These are phyloP conservation scores for Melampsora americana DNA, from an alignment of 1,284 basidiomycete genomes.

Conservation along the genomic window DNA sequence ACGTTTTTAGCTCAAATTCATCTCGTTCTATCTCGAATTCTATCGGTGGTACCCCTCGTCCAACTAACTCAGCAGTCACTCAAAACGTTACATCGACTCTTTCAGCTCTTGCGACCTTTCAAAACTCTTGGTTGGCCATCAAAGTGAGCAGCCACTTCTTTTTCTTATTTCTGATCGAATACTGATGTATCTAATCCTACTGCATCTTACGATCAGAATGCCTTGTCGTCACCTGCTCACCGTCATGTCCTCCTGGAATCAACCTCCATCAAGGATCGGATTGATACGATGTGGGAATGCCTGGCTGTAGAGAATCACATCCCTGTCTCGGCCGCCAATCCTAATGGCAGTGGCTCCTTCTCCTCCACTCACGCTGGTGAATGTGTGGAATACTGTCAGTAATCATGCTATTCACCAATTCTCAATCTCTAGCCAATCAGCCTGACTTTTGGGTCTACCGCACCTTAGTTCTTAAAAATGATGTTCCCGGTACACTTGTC, in stretches of 20 bases:
- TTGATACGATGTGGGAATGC: constrained; percentile 38
- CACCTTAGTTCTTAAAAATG: constrained; percentile 49
- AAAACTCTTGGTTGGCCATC: constrained; percentile 31
- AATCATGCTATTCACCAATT: background rate
- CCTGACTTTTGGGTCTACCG: background rate
- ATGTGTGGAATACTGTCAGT: constrained; percentile 42
- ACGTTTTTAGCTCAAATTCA: background rate
- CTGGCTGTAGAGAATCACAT: constrained; percentile 22
- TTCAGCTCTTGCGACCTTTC: constrained; percentile 22
- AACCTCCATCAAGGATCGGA: constrained; percentile 36
- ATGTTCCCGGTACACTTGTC: constrained; percentile 49
- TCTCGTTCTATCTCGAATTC: background rate
- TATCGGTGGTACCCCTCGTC: background rate
- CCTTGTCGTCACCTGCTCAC: constrained; percentile 29
- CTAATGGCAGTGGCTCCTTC: background rate
- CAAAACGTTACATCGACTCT: background rate
- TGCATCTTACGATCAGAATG: constrained; percentile 14
- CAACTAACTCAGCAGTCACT: background rate
- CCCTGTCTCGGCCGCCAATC: constrained; percentile 3
- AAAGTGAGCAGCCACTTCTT: constrained; percentile 8
- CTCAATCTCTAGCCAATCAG: background rate
- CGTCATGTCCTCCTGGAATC: constrained; percentile 22
- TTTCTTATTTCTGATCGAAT: background rate
- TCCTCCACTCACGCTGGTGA: constrained; percentile 19
- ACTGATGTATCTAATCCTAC: background rate